Evolutionary conservation across 2,329 filamentous ascomycete species (phyloP).

Genomic region (Colletotrichum sublineola): DNA sequence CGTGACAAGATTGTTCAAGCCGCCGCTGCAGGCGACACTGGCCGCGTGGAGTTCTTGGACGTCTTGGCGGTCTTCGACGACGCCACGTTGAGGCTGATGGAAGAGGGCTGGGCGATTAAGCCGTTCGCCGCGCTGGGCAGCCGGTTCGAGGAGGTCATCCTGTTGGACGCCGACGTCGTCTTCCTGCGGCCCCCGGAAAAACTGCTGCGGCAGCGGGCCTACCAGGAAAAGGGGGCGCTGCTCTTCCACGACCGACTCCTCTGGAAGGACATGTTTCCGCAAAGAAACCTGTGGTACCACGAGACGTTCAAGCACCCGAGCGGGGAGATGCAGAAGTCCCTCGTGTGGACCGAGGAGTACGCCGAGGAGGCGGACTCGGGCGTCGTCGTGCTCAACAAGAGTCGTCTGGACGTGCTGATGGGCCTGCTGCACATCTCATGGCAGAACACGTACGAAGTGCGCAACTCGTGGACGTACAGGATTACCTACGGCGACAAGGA

Average conservation of each 20-base stretch:
- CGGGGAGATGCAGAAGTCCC: slow-evolving; percentile 50
- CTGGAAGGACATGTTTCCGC: slow-evolving; percentile 52
- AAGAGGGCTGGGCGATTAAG: slow-evolving; percentile 57
- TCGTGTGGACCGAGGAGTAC: slow-evolving; percentile 56
- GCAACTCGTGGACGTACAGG: slow-evolving; percentile 56
- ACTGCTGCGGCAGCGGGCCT: slow-evolving; percentile 51
- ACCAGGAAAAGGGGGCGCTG: slow-evolving; percentile 50
- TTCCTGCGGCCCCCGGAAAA: slow-evolving; percentile 54
- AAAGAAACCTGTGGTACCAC: slow-evolving; percentile 55
- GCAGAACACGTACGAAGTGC: slow-evolving; percentile 58
- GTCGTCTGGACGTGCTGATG: slow-evolving; percentile 52
- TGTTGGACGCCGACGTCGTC: slow-evolving; percentile 56
- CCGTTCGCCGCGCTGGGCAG: slow-evolving; percentile 56
- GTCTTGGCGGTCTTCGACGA: slow-evolving; percentile 52
- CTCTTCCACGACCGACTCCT: slow-evolving; percentile 59
- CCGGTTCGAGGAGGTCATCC: slow-evolving; percentile 53
- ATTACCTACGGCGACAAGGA: slow-evolving; percentile 62
- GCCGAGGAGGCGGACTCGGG: slow-evolving; percentile 59
- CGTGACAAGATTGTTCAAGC: slow-evolving; percentile 47
- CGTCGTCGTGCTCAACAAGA: slow-evolving; percentile 58
- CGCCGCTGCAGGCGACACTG: slow-evolving; percentile 10
- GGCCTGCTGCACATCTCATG: slow-evolving; percentile 58
- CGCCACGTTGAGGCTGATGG: slow-evolving; percentile 46
- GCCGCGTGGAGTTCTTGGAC: slow-evolving; percentile 50
- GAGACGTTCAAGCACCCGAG: slow-evolving; percentile 53